Evolutionary conservation across 768 basidiomycete species (phyloP), one percentile per base, ranked within the genome.

Genomic region (Sporobolomyces pararoseus): DNA sequence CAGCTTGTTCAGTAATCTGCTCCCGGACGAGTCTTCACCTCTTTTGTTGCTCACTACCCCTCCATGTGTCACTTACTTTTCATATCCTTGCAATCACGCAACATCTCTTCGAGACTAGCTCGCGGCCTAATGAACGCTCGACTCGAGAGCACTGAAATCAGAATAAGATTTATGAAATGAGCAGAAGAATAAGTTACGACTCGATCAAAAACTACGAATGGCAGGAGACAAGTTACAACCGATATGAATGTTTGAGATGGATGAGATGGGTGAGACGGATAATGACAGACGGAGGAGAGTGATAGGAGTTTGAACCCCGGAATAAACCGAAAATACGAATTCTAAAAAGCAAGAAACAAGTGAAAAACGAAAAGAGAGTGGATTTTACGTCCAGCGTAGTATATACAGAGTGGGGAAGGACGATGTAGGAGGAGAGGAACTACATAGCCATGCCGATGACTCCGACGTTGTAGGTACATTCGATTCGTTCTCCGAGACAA

Each of bases 391-490:
- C 47, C 12, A 49, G 47, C 47, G 21, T 12, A 49, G 7, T 19
- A 49, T 23, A n/a, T 23, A 49, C 9, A 42, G 47, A 23, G 21
- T 7, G 47, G 32, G 14, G 35, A 35, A 55, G 17, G 17, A 17
- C 39, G 39, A 12, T 31, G 6, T 35, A 32, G 23, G 31, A 27
- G 35, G 57, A 31, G 3, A 27, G 27, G 39, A 5, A 59, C 27
- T 58, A 66, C 65, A 71, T 66, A 14, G 70, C 70, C 61, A 71
- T 53, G 6, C 69, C 69, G 32, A 70, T 70, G 3, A 70, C 69
- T 31, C 59, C 69, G n/a, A 65, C 63, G 31, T 70, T 60, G 53
- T 70, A 70, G 37, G 21, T 72, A 39, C 65, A 66, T 35, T 58
- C 57, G 42, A 72, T 47, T 6, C 65, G 47, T 50, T 72, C 70